Evolutionary conservation across 2,329 filamentous ascomycete species (phyloP).

Genomic region (Penicillium thymicola): DNA sequence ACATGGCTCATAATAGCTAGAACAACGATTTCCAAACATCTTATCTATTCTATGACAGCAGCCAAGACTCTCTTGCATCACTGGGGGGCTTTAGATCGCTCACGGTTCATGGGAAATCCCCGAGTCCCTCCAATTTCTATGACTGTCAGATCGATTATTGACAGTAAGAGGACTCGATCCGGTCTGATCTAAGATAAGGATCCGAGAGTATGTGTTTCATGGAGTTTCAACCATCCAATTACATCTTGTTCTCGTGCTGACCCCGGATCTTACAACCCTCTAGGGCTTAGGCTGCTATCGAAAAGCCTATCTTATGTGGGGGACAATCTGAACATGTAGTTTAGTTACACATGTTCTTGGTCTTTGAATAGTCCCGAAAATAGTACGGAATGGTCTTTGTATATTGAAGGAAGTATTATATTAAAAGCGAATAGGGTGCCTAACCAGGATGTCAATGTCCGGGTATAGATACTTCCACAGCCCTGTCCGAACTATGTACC

Average conservation of each 20-base stretch:
- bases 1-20: not conserved
- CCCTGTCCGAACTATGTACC: not conserved
- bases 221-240: conserved; percentile 14
- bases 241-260: not conserved
- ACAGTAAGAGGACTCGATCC: not conserved
- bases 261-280: conserved; percentile 17
- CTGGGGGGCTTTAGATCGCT: not conserved
- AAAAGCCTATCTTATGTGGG: not conserved
- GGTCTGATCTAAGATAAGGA: conserved; percentile 8
- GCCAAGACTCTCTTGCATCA: not conserved
- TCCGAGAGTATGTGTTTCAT: not conserved
- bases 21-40: not conserved
- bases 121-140: not conserved
- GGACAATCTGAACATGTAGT: not conserved
- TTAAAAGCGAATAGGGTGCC: not conserved
- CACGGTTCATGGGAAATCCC: not conserved
- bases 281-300: conserved; percentile 15
- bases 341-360: not conserved
- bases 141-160: not conserved
- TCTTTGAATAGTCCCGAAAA: not conserved
- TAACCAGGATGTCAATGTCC: not conserved
- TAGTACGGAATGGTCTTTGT: not conserved
- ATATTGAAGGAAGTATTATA: not conserved
- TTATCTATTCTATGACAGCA: conserved; percentile 1
- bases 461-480: not conserved